A percentile compares a stretch with the other conserved stretches of the same genome.
phyloP scores from a whole-genome alignment of 768 basidiomycete genomes.

The Gautieria morchelliformis region DNA sequence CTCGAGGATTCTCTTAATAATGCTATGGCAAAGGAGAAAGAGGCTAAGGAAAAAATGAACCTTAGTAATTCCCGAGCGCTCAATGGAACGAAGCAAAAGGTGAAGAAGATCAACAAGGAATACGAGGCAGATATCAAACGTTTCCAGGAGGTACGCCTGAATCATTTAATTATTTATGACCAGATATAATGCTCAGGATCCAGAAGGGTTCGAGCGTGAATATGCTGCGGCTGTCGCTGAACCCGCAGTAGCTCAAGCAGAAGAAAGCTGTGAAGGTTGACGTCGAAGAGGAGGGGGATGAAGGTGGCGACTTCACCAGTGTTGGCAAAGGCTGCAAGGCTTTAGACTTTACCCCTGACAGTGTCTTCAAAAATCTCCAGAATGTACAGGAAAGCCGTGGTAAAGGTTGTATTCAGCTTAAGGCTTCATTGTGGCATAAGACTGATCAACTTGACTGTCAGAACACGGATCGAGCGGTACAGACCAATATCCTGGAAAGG shows the following conservation, averaged over 20 bases:
- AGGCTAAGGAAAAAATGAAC: constrained; percentile 94
- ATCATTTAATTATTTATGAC: neutral
- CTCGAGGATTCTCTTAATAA: constrained; percentile 70
- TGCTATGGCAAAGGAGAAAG: constrained; percentile 78
- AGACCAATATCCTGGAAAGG: constrained; percentile 84
- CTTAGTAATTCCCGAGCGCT: constrained; percentile 87
- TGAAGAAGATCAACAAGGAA: constrained; percentile 87
- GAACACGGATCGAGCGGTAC: constrained; percentile 95
- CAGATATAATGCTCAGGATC: constrained; percentile 45
- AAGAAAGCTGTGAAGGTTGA: constrained; percentile 29
- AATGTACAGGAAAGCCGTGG: constrained; percentile 90
- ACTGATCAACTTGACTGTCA: constrained; percentile 21
- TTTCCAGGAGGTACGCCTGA: constrained; percentile 59
- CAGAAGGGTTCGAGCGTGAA: constrained; percentile 77
- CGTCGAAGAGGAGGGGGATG: constrained; percentile 26
- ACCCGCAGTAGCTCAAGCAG: constrained; percentile 25
- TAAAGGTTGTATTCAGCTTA: constrained; percentile 50
- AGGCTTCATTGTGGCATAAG: neutral
- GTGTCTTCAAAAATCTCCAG: constrained; percentile 87
- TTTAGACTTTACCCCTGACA: constrained; percentile 72
- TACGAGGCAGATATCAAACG: constrained; percentile 71
- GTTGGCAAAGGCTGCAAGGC: constrained; percentile 86
- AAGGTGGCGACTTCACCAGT: constrained; percentile 74
- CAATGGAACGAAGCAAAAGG: constrained; percentile 96
- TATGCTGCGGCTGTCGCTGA: constrained; percentile 45